Conservation (phyloP, 2,329 filamentous ascomycete genomes). For the Ascochyta viciae-villosae region DNA sequence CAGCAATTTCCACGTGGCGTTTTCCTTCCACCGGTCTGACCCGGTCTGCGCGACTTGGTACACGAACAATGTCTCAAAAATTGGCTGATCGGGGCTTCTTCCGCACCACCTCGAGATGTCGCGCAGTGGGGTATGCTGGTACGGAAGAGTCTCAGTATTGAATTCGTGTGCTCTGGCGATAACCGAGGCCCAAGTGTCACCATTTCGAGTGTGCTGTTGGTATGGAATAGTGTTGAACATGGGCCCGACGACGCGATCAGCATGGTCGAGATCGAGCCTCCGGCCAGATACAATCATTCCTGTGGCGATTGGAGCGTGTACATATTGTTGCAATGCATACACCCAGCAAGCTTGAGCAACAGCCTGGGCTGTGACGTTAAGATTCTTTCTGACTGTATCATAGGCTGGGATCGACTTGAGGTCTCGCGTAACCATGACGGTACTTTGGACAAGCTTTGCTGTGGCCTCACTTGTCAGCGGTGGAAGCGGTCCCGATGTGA, state of each 20-base stretch:
- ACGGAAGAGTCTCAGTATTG: constrained; percentile 71
- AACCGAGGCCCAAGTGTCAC: constrained; percentile 65
- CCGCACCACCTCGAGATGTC: constrained; percentile 82
- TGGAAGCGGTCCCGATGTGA: constrained; percentile 41
- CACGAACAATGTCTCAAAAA: constrained; percentile 82
- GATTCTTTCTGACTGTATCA: constrained; percentile 58
- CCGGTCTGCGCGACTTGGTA: constrained; percentile 65
- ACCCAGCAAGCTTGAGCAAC: constrained; percentile 79
- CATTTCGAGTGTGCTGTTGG: constrained; percentile 55
- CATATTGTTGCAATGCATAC: constrained; percentile 63
- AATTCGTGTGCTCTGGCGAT: constrained; percentile 73
- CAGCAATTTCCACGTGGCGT: constrained; percentile 61
- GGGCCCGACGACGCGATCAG: constrained; percentile 76
- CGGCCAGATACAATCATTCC: constrained; percentile 83
- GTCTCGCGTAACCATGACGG: constrained; percentile 36
- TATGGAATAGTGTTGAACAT: constrained; percentile 91
- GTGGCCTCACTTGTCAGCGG: constrained; percentile 25
- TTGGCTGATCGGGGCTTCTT: constrained; percentile 56
- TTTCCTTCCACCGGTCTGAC: constrained; percentile 24
- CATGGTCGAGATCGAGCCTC: constrained; percentile 69
- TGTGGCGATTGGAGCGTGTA: constrained; percentile 60
- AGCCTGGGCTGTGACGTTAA: constrained; percentile 80
- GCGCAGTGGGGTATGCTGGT: constrained; percentile 79
- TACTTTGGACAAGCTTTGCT: constrained; percentile 3
- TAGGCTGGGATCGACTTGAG: constrained; percentile 57